Percentiles rank a stretch among this genome's conserved stretches.
These are phyloP conservation scores for Trichoderma breve DNA, from an alignment of 2,329 filamentous ascomycete genomes.

Conservation along the genomic window DNA sequence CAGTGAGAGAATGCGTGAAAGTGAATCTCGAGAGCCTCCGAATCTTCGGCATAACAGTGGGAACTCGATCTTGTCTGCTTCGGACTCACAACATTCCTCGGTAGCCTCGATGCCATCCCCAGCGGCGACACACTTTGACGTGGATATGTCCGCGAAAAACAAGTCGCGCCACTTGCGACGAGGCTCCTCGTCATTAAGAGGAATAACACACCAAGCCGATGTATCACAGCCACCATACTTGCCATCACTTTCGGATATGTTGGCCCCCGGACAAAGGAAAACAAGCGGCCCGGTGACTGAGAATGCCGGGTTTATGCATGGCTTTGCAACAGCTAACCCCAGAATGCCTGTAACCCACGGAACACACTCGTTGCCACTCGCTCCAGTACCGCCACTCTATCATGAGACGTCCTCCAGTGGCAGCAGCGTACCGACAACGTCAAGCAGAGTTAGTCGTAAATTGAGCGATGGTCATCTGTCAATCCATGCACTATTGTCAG, in stretches of 20 bases:
- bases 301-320: slow-evolving; percentile 10
- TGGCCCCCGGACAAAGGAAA: slow-evolving; percentile 37
- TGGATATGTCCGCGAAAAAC: slow-evolving; percentile 29
- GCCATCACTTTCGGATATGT: slow-evolving; percentile 48
- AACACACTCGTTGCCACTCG: slow-evolving; percentile 30
- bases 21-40: slow-evolving; percentile 50
- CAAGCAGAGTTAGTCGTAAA: slow-evolving; percentile 38
- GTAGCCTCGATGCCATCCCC: slow-evolving; percentile 44
- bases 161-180: slow-evolving; percentile 29
- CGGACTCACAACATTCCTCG: slow-evolving; percentile 46
- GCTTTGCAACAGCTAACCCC: slow-evolving; percentile 33
- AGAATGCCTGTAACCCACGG: slow-evolving; percentile 30
- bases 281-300: background rate
- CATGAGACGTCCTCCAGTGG: slow-evolving; percentile 47
- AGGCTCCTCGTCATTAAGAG: slow-evolving; percentile 30
- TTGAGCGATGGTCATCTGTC: slow-evolving; percentile 52
- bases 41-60: slow-evolving; percentile 47
- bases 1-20: slow-evolving; percentile 47
- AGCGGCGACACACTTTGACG: slow-evolving; percentile 38
- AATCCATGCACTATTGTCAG: slow-evolving; percentile 53
- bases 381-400: slow-evolving; percentile 39
- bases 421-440: slow-evolving; percentile 42
- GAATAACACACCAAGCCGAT: slow-evolving; percentile 24
- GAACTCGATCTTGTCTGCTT: slow-evolving; percentile 46
- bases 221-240: slow-evolving; percentile 38